Evolutionary conservation across 2,329 filamentous ascomycete genomes (phyloP).

Genomic region (Diplodia seriata): DNA sequence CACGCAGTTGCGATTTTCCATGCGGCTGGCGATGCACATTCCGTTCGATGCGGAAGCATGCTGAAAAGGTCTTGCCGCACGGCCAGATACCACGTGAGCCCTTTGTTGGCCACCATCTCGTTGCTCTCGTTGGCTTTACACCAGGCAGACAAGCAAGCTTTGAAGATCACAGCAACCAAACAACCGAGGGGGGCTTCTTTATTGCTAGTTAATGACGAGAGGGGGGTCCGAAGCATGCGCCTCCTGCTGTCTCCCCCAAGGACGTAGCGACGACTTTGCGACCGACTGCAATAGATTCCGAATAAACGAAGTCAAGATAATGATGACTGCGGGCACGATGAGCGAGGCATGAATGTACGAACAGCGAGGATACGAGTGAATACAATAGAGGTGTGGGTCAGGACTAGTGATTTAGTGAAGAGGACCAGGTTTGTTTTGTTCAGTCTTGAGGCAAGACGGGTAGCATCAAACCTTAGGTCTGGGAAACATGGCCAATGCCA

Average conservation of each 20-base stretch:
- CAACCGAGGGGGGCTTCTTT: background rate
- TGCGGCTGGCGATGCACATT: conserved; percentile 6
- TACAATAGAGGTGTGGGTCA: background rate
- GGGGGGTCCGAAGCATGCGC: conserved; percentile 1
- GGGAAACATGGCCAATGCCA: background rate
- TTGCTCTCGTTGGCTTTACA: conserved; percentile 14
- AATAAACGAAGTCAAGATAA: conserved; percentile 26
- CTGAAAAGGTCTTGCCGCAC: conserved; percentile 7
- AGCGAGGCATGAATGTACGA: conserved; percentile 3
- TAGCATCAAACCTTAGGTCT: background rate
- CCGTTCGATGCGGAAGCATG: background rate
- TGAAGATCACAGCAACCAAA: background rate
- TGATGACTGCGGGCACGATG: background rate
- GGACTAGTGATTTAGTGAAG: background rate
- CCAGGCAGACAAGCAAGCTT: background rate
- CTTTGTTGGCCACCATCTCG: conserved; percentile 6
- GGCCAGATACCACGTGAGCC: conserved; percentile 23
- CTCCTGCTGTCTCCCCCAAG: background rate
- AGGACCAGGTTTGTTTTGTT: background rate
- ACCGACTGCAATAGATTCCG: conserved; percentile 23
- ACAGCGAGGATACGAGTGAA: conserved; percentile 14
- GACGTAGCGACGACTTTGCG: background rate
- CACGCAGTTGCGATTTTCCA: background rate
- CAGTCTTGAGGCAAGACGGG: background rate
- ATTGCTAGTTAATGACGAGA: conserved; percentile 23